These are phyloP conservation scores for Pezicula carpinea DNA, from an alignment of 2,329 filamentous ascomycete genomes.

Conservation along the genomic window DNA sequence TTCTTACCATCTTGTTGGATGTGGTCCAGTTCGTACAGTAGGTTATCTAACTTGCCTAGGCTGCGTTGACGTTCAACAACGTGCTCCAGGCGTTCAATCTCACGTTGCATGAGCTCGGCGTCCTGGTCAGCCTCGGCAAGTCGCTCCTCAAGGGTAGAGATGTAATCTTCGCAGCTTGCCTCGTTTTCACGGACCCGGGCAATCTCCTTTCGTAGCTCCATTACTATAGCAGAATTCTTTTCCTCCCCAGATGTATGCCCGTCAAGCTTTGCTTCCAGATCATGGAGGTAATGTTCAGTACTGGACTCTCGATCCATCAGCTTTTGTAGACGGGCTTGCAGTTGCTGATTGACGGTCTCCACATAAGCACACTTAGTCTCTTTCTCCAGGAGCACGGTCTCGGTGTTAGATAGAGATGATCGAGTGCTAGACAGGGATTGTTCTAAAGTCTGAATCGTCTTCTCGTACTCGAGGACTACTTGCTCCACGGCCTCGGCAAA, in stretches of 20 bases:
- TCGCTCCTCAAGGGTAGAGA: constrained; percentile 91
- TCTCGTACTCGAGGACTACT: constrained; percentile 95
- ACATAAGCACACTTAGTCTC: constrained; percentile 91
- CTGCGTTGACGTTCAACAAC: constrained; percentile 94
- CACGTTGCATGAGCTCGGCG: constrained; percentile 91
- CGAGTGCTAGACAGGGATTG: constrained; percentile 86
- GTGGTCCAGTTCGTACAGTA: constrained; percentile 84
- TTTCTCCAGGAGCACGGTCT: constrained; percentile 83
- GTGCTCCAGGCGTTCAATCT: constrained; percentile 89
- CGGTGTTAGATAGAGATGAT: constrained; percentile 74
- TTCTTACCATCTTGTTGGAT: constrained; percentile 57
- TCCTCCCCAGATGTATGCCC: constrained; percentile 89
- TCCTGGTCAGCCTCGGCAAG: constrained; percentile 95
- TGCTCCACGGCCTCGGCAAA: constrained; percentile 96
- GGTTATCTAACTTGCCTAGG: constrained; percentile 87
- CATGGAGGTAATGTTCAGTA: constrained; percentile 89
- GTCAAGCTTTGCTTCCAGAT: constrained; percentile 85
- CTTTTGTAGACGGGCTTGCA: constrained; percentile 88
- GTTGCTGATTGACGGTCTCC: constrained; percentile 85
- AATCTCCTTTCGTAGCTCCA: constrained; percentile 88
- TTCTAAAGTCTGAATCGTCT: constrained; percentile 92
- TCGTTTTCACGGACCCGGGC: constrained; percentile 85
- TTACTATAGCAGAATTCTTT: constrained; percentile 79
- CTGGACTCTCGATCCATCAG: constrained; percentile 85
- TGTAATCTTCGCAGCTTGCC: constrained; percentile 88